A percentile compares a stretch with the other conserved stretches of the same genome.
These are phyloP conservation scores for Fusarium sp. DNA, from an alignment of 2,329 filamentous ascomycete species.

Conservation along the genomic window DNA sequence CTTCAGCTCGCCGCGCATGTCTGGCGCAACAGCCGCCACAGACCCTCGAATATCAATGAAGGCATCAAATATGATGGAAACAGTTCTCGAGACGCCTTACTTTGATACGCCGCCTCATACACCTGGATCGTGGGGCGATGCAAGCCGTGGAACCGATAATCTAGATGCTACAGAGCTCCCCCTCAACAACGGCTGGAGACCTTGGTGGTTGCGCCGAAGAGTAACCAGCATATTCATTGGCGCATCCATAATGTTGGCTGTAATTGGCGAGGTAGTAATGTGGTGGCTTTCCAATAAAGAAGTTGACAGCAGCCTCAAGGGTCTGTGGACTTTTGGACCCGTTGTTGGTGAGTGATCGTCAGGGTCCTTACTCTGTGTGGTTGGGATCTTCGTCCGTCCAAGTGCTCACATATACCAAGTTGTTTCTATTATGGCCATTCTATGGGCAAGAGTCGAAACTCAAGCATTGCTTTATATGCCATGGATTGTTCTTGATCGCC, in stretches of 20 bases:
- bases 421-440: constrained; percentile 36
- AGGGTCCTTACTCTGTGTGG: constrained; percentile 9
- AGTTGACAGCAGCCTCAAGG: constrained; percentile 25
- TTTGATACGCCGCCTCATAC: constrained; percentile 34
- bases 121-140: constrained; percentile 16
- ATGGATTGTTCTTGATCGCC: constrained; percentile 41
- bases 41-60: constrained; percentile 11
- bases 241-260: constrained; percentile 29
- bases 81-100: constrained; percentile 37
- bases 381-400: neutral
- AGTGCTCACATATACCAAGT: constrained; percentile 29
- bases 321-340: constrained; percentile 42
- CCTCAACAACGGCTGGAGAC: constrained; percentile 39
- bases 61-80: constrained; percentile 27
- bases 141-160: constrained; percentile 5
- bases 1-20: constrained; percentile 25
- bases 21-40: constrained; percentile 1
- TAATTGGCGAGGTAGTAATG: constrained; percentile 37
- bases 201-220: constrained; percentile 36
- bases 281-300: constrained; percentile 34
- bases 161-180: constrained; percentile 30
- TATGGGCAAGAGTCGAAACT: constrained; percentile 42
- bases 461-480: constrained; percentile 42
- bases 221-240: constrained; percentile 33
- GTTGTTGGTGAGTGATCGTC: constrained; percentile 39